Conservation (phyloP, 306 rosid genomes). For the Hippophae tibetana region DNA sequence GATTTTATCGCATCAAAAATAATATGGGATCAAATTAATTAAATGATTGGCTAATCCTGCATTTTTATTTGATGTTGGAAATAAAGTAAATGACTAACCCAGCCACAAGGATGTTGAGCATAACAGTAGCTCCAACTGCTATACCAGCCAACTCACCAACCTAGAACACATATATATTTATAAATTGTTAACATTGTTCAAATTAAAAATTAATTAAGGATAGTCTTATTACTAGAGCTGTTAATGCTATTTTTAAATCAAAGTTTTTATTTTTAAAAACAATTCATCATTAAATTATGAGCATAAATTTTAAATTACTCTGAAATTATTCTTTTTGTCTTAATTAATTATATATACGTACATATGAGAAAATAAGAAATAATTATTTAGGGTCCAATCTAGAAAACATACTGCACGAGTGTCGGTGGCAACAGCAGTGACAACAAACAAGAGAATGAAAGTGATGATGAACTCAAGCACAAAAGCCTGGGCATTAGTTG, state of each 20-base stretch:
- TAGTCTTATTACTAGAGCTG: too few relatives aligned
- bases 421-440: slow-evolving; percentile 38
- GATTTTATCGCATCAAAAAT: too few relatives aligned
- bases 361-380: not conserved
- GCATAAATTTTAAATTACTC: too few relatives aligned
- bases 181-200: not conserved
- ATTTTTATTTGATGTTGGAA: too few relatives aligned
- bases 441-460: slow-evolving; percentile 43
- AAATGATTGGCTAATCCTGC: too few relatives aligned
- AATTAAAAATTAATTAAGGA: too few relatives aligned
- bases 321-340: too few relatives aligned
- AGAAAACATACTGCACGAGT: slow-evolving; percentile 33
- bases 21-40: too few relatives aligned
- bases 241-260: too few relatives aligned
- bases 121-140: slow-evolving; percentile 46
- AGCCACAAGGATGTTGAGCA: slow-evolving; percentile 45
- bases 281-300: too few relatives aligned
- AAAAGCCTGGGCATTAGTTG: slow-evolving; percentile 31
- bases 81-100: slow-evolving; percentile 29
- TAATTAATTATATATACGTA: not conserved
- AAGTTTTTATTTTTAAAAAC: too few relatives aligned
- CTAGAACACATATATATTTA: slow-evolving; percentile 11
- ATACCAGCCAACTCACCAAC: slow-evolving; percentile 39
- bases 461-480: slow-evolving; percentile 40
- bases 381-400: not conserved